These are phyloP conservation scores for Penicillium simplicissimum DNA, from an alignment of 495 filamentous ascomycete species.

Conservation along the genomic window DNA sequence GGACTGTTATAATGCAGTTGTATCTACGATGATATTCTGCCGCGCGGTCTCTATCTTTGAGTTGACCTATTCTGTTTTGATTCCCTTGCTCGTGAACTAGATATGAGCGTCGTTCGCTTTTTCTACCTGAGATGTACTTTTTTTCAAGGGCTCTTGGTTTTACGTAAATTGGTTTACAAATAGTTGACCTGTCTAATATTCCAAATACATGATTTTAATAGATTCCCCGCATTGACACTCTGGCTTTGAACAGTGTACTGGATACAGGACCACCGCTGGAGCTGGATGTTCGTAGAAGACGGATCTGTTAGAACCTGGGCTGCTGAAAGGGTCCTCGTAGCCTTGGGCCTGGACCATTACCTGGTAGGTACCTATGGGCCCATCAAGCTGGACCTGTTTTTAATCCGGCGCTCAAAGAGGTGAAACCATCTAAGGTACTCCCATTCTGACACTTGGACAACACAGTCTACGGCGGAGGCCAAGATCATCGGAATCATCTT, in stretches of 20 bases:
- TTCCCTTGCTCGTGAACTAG: neutral
- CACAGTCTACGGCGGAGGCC: no score
- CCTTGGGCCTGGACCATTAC: no score
- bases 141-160: neutral
- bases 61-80: neutral
- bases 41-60: neutral
- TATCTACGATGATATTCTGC: neutral
- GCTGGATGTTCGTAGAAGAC: no score
- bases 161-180: neutral
- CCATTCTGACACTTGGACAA: no score
- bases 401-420: no score
- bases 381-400: no score
- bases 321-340: no score
- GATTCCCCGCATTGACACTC: neutral
- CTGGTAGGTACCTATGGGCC: no score
- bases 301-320: no score
- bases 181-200: slow-evolving; percentile 10
- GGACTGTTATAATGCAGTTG: neutral
- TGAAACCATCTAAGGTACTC: no score
- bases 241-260: neutral
- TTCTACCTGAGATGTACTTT: neutral
- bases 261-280: neutral
- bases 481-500: no score
- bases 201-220: slow-evolving; percentile 8
- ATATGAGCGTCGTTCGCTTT: neutral